phyloP scores from a whole-genome alignment of 352 stramenopile genomes.

The Phytophthora melonis region DNA sequence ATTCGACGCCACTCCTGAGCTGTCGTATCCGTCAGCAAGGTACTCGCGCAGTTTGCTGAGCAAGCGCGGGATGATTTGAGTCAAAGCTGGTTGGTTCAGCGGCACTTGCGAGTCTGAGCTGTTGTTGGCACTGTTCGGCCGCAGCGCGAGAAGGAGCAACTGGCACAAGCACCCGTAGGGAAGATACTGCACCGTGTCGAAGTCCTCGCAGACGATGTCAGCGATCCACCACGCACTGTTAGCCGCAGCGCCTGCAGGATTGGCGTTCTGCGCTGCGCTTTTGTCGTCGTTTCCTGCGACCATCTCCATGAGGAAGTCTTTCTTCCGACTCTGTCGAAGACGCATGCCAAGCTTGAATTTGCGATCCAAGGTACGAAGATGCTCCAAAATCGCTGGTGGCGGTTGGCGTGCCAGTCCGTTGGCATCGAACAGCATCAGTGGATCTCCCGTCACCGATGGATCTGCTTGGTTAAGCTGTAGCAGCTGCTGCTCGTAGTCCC shows the following conservation, averaged over 20 bases:
- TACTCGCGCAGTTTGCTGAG: constrained; percentile 68
- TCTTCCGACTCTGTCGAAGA: constrained; percentile 78
- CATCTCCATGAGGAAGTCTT: constrained; percentile 91
- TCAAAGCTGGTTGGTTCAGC: constrained; percentile 47
- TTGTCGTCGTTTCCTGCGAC: constrained; percentile 62
- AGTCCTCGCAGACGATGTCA: constrained; percentile 89
- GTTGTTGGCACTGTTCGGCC: constrained; percentile 20
- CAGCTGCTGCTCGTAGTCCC: constrained; percentile 81
- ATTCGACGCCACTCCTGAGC: constrained; percentile 45
- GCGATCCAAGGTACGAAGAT: constrained; percentile 70
- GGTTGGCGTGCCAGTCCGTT: constrained; percentile 75
- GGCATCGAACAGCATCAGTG: constrained; percentile 78
- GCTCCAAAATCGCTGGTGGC: constrained; percentile 76
- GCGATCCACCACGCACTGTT: constrained; percentile 84
- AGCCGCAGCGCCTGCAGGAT: constrained; percentile 16
- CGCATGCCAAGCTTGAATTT: constrained; percentile 84
- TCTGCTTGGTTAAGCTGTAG: constrained; percentile 55
- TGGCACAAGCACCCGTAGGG: constrained; percentile 81
- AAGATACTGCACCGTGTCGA: constrained; percentile 83
- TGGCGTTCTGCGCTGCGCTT: constrained; percentile 21
- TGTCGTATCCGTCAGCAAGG: constrained; percentile 47
- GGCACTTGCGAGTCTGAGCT: constrained; percentile 27
- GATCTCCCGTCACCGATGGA: constrained; percentile 58
- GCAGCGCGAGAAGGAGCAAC: constrained; percentile 73
- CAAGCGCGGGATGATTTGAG: constrained; percentile 63